Percentiles rank a stretch among this genome's conserved stretches.
These are phyloP conservation scores for Mycena alexandri DNA, from an alignment of 768 basidiomycete genomes.

Conservation along the genomic window DNA sequence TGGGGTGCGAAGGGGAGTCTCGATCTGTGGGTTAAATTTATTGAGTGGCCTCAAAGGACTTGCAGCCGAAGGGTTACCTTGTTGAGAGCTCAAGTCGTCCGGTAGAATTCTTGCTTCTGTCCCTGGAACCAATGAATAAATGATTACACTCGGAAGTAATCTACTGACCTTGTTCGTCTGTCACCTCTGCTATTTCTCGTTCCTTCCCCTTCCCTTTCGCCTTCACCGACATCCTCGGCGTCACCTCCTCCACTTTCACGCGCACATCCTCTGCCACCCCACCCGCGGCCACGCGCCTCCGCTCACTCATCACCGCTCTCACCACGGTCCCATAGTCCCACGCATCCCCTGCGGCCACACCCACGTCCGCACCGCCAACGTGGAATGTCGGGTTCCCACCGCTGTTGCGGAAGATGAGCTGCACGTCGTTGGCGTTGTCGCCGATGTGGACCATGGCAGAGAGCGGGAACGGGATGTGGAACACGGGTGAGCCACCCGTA, in stretches of 20 bases:
- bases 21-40: too few relatives aligned
- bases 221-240: not conserved
- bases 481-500: conserved; percentile 24
- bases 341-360: conserved; percentile 3
- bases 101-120: too few relatives aligned
- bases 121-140: too few relatives aligned
- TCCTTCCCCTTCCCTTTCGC: conserved; percentile 6
- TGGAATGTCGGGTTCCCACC: conserved; percentile 35
- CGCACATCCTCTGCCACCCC: not conserved
- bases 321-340: conserved; percentile 21
- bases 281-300: not conserved
- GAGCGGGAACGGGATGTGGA: conserved; percentile 35
- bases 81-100: too few relatives aligned
- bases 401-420: conserved; percentile 25
- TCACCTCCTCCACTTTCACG: conserved; percentile 23
- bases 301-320: conserved; percentile 5
- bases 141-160: too few relatives aligned
- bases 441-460: not conserved
- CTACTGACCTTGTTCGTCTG: not conserved
- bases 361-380: conserved; percentile 34
- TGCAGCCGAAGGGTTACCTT: too few relatives aligned
- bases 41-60: too few relatives aligned
- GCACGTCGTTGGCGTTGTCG: conserved; percentile 3
- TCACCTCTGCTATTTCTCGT: not conserved
- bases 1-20: not conserved